Evolutionary conservation across 345 rosid species (phyloP).

Genomic region (Eucalyptus cladocalyx): DNA sequence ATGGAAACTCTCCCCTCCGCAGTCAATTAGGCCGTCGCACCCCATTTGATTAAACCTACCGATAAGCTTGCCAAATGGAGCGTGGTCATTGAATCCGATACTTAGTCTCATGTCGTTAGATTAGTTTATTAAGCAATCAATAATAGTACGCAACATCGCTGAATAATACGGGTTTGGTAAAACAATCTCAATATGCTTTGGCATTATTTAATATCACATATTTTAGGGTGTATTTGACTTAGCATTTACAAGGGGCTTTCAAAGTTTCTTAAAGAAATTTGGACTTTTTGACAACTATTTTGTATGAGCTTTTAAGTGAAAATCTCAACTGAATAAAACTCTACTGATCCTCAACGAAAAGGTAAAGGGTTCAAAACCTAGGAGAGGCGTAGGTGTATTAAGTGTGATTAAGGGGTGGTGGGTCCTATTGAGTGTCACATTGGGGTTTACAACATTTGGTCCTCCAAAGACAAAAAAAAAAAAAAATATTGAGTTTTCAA

Average conservation of each 20-base stretch:
- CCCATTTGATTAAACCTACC: not conserved
- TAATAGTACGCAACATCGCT: not conserved
- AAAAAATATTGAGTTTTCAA: fast-evolving
- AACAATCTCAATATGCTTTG: not conserved
- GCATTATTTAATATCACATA: not conserved
- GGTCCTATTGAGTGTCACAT: no score
- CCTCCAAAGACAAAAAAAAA: no score
- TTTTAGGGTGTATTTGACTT: no score
- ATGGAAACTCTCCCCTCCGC: not conserved
- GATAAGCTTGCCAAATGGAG: not conserved
- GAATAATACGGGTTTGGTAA: not conserved
- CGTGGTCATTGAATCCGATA: fast-evolving
- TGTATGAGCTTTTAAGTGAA: no score
- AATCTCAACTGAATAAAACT: no score
- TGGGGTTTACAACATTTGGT: no score
- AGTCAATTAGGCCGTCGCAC: not conserved
- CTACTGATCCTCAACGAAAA: no score
- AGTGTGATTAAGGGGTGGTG: no score
- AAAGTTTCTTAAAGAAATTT: fast-evolving
- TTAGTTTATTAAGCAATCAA: not conserved
- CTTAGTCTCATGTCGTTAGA: not conserved
- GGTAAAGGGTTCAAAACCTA: no score
- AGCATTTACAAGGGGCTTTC: fast-evolving
- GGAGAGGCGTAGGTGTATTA: no score
- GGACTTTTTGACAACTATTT: fast-evolving